Percentiles rank a stretch among this genome's conserved stretches.
phyloP scores from a whole-genome alignment of 1,139 yeast genomes.

The Pichia sp. region DNA sequence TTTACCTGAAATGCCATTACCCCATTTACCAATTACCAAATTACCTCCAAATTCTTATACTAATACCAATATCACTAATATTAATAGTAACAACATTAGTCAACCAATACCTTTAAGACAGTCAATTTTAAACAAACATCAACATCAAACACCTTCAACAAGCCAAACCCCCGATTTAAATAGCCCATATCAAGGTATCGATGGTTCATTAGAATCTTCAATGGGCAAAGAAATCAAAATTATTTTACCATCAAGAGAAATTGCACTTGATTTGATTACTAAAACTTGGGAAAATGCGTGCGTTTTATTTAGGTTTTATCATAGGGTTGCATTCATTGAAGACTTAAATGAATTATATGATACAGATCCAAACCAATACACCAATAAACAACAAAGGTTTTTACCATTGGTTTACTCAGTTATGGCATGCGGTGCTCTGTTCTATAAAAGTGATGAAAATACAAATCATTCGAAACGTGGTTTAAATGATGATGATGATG shows the following conservation, averaged over 20 bases:
- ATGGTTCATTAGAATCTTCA: constrained; percentile 35
- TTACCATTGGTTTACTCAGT: constrained; percentile 72
- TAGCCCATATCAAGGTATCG: constrained; percentile 25
- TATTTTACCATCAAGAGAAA: constrained; percentile 68
- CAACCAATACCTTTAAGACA: no score
- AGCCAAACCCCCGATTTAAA: constrained; percentile 1
- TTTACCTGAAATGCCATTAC: constrained; percentile 28
- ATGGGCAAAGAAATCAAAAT: constrained; percentile 51
- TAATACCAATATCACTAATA: background rate
- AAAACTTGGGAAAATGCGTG: constrained; percentile 86
- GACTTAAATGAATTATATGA: constrained; percentile 54
- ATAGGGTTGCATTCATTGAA: constrained; percentile 68
- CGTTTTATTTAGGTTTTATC: constrained; percentile 77
- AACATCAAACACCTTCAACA: background rate
- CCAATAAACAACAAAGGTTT: constrained; percentile 69
- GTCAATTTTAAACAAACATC: background rate
- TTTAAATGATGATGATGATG: constrained; percentile 8
- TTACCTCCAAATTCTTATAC: constrained; percentile 8
- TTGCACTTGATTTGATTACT: constrained; percentile 63
- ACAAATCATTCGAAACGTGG: constrained; percentile 16
- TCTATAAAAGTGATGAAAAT: constrained; percentile 41
- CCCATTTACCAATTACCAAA: constrained; percentile 21
- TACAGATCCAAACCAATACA: constrained; percentile 61
- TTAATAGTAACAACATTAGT: background rate
- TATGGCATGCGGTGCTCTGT: constrained; percentile 69